Conservation (phyloP, 1,284 basidiomycete species). For the Rhodotorula sp. region DNA sequence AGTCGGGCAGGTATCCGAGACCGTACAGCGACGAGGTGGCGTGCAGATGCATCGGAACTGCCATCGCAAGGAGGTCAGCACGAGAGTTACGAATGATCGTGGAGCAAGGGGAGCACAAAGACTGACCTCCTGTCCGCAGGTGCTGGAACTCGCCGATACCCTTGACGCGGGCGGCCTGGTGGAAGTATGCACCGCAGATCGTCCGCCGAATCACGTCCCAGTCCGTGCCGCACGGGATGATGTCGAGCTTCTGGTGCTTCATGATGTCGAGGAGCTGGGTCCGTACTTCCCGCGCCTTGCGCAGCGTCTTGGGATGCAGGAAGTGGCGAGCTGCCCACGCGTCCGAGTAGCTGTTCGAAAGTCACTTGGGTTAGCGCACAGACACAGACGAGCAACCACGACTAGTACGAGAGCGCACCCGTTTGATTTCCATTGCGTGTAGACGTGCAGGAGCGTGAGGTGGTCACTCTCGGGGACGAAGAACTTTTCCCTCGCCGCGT, state of each 20-base stretch:
- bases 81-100: not conserved
- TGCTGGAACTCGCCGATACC: conserved; percentile 99
- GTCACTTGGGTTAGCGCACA: not conserved
- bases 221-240: conserved; percentile 87
- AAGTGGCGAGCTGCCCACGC: conserved; percentile 95
- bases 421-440: conserved; percentile 96
- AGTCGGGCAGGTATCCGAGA: conserved; percentile 88
- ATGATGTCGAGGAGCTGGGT: conserved; percentile 97
- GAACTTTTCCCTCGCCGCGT: conserved; percentile 96
- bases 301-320: conserved; percentile 89
- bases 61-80: not conserved
- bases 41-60: conserved; percentile 81
- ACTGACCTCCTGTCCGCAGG: conserved; percentile 69
- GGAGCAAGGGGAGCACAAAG: not conserved
- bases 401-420: conserved; percentile 54
- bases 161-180: conserved; percentile 96
- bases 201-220: conserved; percentile 95
- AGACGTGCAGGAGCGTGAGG: conserved; percentile 91
- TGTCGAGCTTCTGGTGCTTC: conserved; percentile 93
- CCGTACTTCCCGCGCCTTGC: conserved; percentile 95
- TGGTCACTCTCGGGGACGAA: conserved; percentile 98
- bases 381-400: not conserved
- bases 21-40: conserved; percentile 96
- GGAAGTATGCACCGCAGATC: conserved; percentile 97
- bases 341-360: conserved; percentile 68